Base-by-base conservation (phyloP, 495 filamentous ascomycete genomes). In the Chaetomium fimeti region DNA sequence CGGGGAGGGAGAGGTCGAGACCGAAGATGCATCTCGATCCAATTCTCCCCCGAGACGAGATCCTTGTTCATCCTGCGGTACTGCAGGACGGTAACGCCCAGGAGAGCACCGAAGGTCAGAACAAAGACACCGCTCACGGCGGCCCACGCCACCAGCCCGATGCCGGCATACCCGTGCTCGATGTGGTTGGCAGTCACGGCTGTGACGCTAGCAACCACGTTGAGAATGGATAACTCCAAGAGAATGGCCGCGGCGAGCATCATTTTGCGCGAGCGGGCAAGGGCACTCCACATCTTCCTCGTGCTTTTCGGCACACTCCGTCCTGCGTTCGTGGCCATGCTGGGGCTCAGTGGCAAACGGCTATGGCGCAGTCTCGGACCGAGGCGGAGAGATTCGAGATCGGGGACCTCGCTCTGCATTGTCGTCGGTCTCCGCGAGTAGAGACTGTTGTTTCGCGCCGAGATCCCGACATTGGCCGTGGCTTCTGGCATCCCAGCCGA, bases 11-110 rank as follows among this genome's bases (percentile, higher is more conserved):
- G 48, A 18, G 65, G 51, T 6, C 65, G 15, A 13, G 57, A 49
- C 20, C 61, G 68, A 15, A 54, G 57, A 1, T 67, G 61, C 68
- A 70, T 65, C 40, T 70, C 66, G 36, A 71, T 71, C 69, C 69
- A 71, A 4, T 11, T 32, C 36, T 70, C 67, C 0, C 48, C 58
- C n/a, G 47, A 58, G 13, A 49, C 49, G 5, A 61, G 3, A 15
- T 62, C 36, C 32, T 61, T 48, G 9, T 29, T 36, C 28, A 45
- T 27, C 28, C 53, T 58, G 24, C 62, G 62, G 42, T 62, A 59
- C 7, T 43, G 57, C 12, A 24, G 32, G 15, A 57, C 32, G 32
- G 47, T 29, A 18, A 66, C 5, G 24, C n/a, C 45, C 9, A 70
- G 13, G 8, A 60, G 28, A 13, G 28, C 51, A 49, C 42, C 61